Evolutionary conservation across 2,329 filamentous ascomycete species (phyloP), one percentile per base, ranked within the genome.

Genomic region (Arthrobotrys iridis): DNA sequence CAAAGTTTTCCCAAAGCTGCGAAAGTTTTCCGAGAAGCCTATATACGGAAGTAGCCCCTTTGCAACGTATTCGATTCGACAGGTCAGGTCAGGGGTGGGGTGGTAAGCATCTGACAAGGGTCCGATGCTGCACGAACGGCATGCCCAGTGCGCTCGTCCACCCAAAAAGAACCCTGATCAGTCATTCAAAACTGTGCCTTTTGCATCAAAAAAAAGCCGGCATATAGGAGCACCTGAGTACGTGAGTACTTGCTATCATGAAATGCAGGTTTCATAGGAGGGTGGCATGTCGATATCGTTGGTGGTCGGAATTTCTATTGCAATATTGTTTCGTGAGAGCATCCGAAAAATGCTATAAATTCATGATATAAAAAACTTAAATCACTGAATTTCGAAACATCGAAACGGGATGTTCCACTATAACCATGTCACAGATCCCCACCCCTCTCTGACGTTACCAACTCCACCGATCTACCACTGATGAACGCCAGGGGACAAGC

Each of bases 51-150:
- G 46, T 26, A 52, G 52, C 63, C 50, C 63, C 40, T 60, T 46
- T 68, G 43, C 52, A 68, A 68, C 52, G 30, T 59, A 59, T 68
- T 43, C 30, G 22, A 60, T 68, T 68, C 64, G 64, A 68, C 64
- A 52, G 46, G 26, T 35, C 35, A 40, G 33, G 46, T 52, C 66
- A 71, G 58, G 66, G 57, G 57, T 70, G 65, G 66, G 66, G 66
- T 71, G 66, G 65, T 71, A 59, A 71, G 66, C 66, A 71, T 63
- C 66, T 46, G 58, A 62, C 55, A 59, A 57, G 66, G 66, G 55
- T 62, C 46, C 37, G 43, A 35, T 46, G 66, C 58, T 58, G 66
- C 66, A 71, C 57, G 37, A 71, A 71, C 66, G 66, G 66, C 57
- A 71, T 62, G 37, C 40, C 57, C 46, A 46, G 46, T 52, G 41